Percentiles rank a stretch among this genome's conserved stretches.
Evolutionary conservation across 2,329 filamentous ascomycete species (phyloP).

Genomic region (Trichocomaceae sp.): DNA sequence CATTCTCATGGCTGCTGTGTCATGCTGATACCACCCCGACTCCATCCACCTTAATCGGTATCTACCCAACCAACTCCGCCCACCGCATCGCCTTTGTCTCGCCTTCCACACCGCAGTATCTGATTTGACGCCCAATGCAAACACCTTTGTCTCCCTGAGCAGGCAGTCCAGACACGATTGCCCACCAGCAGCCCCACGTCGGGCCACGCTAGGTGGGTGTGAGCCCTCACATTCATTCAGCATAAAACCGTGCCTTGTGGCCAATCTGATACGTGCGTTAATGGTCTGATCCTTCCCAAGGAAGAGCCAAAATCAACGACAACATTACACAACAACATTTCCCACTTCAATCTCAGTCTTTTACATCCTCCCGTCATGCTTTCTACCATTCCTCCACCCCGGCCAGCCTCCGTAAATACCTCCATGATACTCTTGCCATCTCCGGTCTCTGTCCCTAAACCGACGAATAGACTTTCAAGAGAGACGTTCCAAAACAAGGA

Average conservation of each 20-base stretch:
- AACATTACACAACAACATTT: not conserved
- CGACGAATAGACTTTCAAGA: conserved; percentile 21
- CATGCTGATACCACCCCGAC: not conserved
- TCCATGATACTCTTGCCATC: conserved; percentile 21
- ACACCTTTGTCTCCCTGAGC: not conserved
- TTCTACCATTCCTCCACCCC: conserved; percentile 25
- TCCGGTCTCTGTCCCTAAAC: conserved; percentile 20
- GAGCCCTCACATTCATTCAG: not conserved
- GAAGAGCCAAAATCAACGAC: not conserved
- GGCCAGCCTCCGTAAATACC: conserved; percentile 29
- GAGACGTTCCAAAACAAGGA: conserved; percentile 21
- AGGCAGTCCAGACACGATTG: not conserved
- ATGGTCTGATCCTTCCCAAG: not conserved
- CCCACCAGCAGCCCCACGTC: conserved; percentile 21
- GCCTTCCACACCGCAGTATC: not conserved
- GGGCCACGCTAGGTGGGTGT: conserved; percentile 22
- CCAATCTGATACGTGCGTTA: not conserved
- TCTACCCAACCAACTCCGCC: conserved; percentile 3
- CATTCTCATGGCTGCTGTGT: not conserved
- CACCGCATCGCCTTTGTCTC: not conserved
- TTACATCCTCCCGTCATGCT: conserved; percentile 19
- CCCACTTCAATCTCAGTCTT: not conserved
- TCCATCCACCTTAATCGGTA: not conserved
- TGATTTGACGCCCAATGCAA: conserved; percentile 5
- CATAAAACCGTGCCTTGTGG: not conserved